A percentile compares a stretch with the other conserved stretches of the same genome.
Conservation (phyloP, 2,329 filamentous ascomycete species). For the Trichoderma brevicompactum region DNA sequence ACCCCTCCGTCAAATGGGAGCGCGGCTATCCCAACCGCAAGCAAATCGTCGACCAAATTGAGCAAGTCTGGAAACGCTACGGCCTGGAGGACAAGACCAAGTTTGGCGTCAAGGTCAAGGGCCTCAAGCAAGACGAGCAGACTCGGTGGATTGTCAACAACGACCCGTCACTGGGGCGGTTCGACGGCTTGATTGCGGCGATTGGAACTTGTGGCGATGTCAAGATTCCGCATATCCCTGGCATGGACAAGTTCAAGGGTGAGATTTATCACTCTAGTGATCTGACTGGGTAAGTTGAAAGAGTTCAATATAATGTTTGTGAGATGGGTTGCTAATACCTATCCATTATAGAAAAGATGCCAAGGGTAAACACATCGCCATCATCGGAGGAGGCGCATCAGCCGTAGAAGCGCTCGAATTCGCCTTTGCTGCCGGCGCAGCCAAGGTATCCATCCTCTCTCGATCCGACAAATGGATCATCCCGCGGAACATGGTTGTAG, state of each 20-base stretch:
- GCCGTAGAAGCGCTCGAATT: slow-evolving; percentile 85
- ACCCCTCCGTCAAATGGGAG: slow-evolving; percentile 76
- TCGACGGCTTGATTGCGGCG: slow-evolving; percentile 78
- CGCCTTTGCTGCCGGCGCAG: slow-evolving; percentile 67
- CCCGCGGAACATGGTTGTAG: slow-evolving; percentile 75
- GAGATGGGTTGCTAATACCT: slow-evolving; percentile 27
- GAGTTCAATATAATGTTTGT: neutral
- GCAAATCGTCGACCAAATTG: slow-evolving; percentile 75
- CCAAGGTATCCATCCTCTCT: slow-evolving; percentile 72
- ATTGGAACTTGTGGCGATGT: slow-evolving; percentile 81
- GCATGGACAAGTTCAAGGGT: slow-evolving; percentile 74
- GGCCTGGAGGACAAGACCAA: slow-evolving; percentile 70
- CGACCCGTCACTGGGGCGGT: slow-evolving; percentile 68
- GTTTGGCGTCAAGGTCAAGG: slow-evolving; percentile 72
- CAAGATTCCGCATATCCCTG: slow-evolving; percentile 71
- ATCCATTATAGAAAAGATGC: slow-evolving; percentile 62
- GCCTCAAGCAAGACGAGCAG: slow-evolving; percentile 68
- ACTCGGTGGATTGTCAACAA: slow-evolving; percentile 85
- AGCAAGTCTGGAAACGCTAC: slow-evolving; percentile 75
- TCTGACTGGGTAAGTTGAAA: slow-evolving; percentile 61
- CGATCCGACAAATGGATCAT: slow-evolving; percentile 88
- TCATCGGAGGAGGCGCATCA: slow-evolving; percentile 79
- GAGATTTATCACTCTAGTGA: slow-evolving; percentile 75
- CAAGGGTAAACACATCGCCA: slow-evolving; percentile 73
- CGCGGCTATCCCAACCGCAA: slow-evolving; percentile 76